These are phyloP conservation scores for Corymbia calophylla DNA, from an alignment of 441 rosid genomes.

Conservation along the genomic window DNA sequence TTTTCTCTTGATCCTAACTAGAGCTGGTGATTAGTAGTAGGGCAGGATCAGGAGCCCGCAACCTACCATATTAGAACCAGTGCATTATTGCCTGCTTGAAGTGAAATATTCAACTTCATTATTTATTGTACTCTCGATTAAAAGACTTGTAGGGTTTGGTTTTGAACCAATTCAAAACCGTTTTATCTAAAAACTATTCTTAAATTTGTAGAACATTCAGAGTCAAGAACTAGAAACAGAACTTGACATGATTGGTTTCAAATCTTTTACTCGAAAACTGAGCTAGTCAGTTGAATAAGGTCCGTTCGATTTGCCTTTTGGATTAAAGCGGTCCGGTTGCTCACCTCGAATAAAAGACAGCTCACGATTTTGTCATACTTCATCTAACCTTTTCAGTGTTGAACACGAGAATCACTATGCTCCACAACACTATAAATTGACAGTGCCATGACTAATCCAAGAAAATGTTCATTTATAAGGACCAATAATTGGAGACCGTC, in stretches of 20 bases:
- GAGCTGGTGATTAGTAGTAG: not conserved
- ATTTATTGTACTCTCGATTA: not conserved
- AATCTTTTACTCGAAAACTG: not conserved
- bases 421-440: not conserved
- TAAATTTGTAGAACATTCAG: fast-evolving
- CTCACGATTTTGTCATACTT: not conserved
- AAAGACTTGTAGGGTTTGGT: not conserved
- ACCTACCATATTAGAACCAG: fast-evolving
- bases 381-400: not conserved
- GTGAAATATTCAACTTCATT: not conserved
- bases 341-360: not conserved
- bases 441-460: not conserved
- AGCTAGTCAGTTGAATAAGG: fast-evolving
- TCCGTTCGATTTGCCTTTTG: fast-evolving
- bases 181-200: not conserved
- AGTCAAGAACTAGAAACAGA: not conserved
- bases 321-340: fast-evolving
- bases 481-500: not conserved
- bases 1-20: not conserved
- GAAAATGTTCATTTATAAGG: not conserved
- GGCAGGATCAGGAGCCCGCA: fast-evolving
- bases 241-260: fast-evolving
- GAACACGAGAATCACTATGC: not conserved
- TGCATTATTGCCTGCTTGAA: not conserved
- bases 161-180: not conserved